These are phyloP conservation scores for Starmerella bombicola DNA, from an alignment of 805 yeast genomes.

Conservation along the genomic window DNA sequence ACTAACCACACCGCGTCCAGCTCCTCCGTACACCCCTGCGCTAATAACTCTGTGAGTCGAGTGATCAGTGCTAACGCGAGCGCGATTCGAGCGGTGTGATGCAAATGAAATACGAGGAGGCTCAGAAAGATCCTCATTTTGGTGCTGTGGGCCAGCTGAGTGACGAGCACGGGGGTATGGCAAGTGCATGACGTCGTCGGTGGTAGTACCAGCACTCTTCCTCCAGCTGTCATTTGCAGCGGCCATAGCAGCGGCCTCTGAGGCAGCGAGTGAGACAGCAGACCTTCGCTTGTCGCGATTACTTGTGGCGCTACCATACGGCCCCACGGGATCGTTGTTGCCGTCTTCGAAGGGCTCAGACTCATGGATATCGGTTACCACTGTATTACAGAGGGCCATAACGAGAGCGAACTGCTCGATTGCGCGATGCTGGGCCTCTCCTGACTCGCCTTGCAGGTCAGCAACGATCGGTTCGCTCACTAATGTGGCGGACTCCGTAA, in stretches of 20 bases:
- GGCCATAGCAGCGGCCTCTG: neutral
- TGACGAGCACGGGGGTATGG: neutral
- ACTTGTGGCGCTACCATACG: neutral
- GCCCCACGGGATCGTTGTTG: neutral
- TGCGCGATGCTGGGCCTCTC: constrained; percentile 34
- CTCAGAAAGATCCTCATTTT: neutral
- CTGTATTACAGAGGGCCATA: constrained; percentile 64
- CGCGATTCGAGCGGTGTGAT: neutral
- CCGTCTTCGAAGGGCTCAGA: neutral
- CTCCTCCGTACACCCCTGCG: constrained; percentile 2
- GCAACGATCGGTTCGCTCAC: constrained; percentile 45
- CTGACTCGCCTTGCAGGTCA: constrained; percentile 37
- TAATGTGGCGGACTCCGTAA: constrained; percentile 28
- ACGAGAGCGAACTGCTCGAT: constrained; percentile 51
- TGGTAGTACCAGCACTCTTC: neutral
- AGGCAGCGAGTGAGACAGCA: neutral
- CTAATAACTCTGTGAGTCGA: neutral
- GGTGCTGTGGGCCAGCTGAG: neutral
- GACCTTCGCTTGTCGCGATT: neutral
- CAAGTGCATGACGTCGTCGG: neutral
- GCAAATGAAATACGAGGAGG: neutral
- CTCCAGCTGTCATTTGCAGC: neutral
- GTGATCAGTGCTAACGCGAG: neutral
- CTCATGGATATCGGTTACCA: constrained; percentile 40
- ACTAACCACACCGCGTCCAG: constrained; percentile 2